A percentile compares a stretch with the other conserved stretches of the same genome.
These are phyloP conservation scores for Nitzschia sp. DNA, from an alignment of 108 stramenopile genomes.

Conservation along the genomic window DNA sequence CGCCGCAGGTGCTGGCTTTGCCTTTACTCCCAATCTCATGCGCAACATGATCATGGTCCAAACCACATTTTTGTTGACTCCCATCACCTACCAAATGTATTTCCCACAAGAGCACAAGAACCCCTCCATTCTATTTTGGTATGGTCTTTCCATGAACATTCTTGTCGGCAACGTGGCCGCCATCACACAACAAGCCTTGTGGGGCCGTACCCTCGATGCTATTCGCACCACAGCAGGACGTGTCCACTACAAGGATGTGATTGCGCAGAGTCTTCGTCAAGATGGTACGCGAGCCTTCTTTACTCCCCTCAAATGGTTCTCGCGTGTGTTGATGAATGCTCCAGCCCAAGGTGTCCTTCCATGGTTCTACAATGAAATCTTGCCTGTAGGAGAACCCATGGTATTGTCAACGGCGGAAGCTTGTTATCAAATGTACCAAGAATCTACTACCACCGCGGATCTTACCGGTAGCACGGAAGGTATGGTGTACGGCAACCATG, in stretches of 20 bases:
- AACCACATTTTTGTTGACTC: slow-evolving; percentile 65
- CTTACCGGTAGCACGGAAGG: no score
- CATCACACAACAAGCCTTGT: slow-evolving; percentile 79
- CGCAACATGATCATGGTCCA: slow-evolving; percentile 60
- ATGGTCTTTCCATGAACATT: slow-evolving; percentile 67
- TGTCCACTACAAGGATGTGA: slow-evolving; percentile 40
- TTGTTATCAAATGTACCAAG: no score
- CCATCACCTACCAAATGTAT: slow-evolving; percentile 63
- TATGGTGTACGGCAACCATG: no score
- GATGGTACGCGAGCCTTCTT: slow-evolving; percentile 75
- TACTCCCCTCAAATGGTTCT: slow-evolving; percentile 68
- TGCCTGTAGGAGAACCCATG: slow-evolving; percentile 64
- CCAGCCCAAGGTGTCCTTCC: slow-evolving; percentile 68
- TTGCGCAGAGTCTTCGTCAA: slow-evolving; percentile 40
- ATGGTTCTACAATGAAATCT: slow-evolving; percentile 80
- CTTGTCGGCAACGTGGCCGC: slow-evolving; percentile 70
- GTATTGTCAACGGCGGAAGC: slow-evolving; percentile 23
- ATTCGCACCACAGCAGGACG: slow-evolving; percentile 14
- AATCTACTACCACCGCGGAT: no score
- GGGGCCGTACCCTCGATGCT: slow-evolving; percentile 69
- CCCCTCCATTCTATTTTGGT: slow-evolving; percentile 61
- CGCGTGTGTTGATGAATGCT: slow-evolving; percentile 79
- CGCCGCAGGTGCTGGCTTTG: slow-evolving; percentile 13
- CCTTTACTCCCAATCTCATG: slow-evolving; percentile 25
- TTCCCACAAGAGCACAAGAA: slow-evolving; percentile 73